phyloP scores from a whole-genome alignment of 768 basidiomycete genomes.

The Cystobasidium onofrii region DNA sequence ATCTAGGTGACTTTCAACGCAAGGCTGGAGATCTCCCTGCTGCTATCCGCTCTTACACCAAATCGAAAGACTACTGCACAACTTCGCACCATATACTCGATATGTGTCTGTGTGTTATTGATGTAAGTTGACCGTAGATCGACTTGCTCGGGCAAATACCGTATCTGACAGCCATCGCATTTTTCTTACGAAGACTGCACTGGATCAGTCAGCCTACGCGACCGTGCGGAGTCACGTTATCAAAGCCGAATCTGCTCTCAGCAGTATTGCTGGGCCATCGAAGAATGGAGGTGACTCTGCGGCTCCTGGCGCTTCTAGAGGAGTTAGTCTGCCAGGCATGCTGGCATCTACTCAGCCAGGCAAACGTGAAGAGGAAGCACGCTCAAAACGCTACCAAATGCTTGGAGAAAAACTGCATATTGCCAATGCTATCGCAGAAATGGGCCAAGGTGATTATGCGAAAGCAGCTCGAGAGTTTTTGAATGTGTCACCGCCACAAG shows the following conservation, averaged over 20 bases:
- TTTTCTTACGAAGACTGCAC: slow-evolving; percentile 55
- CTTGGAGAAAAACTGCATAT: slow-evolving; percentile 65
- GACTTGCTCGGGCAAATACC: too few relatives aligned
- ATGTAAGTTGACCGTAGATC: slow-evolving; percentile 41
- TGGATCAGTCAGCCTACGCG: slow-evolving; percentile 77
- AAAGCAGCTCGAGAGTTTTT: slow-evolving; percentile 66
- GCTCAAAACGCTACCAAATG: slow-evolving; percentile 53
- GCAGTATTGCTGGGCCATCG: slow-evolving; percentile 48
- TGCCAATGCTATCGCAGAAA: slow-evolving; percentile 65
- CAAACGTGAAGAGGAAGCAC: slow-evolving; percentile 55
- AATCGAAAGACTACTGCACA: slow-evolving; percentile 84
- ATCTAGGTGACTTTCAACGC: slow-evolving; percentile 71
- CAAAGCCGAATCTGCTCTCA: slow-evolving; percentile 88
- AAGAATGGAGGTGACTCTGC: slow-evolving; percentile 1
- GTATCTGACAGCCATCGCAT: not conserved
- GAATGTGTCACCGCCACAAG: slow-evolving; percentile 17
- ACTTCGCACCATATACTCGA: slow-evolving; percentile 87
- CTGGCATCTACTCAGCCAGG: slow-evolving; percentile 39
- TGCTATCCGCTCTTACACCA: slow-evolving; percentile 75
- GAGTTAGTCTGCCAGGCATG: slow-evolving; percentile 41
- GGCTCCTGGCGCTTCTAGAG: slow-evolving; percentile 12
- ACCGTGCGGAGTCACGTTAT: slow-evolving; percentile 86
- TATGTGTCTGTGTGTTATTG: slow-evolving; percentile 56
- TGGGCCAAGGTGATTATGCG: slow-evolving; percentile 66
- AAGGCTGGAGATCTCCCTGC: slow-evolving; percentile 61